phyloP scores from a whole-genome alignment of 805 yeast species.

The Ogataea saltuana region DNA sequence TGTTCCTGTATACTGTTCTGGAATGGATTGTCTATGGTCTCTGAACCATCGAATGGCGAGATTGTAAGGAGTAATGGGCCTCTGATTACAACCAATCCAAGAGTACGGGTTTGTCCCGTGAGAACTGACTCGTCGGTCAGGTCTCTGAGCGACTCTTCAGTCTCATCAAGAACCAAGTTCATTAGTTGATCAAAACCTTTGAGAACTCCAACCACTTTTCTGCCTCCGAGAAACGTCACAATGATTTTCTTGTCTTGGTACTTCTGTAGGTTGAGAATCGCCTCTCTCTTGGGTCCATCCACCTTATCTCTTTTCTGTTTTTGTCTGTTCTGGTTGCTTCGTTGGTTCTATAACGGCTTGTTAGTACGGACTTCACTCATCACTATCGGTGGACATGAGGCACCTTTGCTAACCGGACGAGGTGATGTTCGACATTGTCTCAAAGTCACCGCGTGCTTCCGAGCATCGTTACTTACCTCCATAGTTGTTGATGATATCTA shows the following conservation, averaged over 20 bases:
- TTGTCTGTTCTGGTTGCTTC: constrained; percentile 15
- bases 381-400: no score
- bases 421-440: no score
- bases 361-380: no score
- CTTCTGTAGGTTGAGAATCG: constrained; percentile 76
- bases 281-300: constrained; percentile 88
- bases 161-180: constrained; percentile 75
- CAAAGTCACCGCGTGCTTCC: no score
- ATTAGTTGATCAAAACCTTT: constrained; percentile 83
- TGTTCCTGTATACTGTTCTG: constrained; percentile 14
- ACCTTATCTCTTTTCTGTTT: constrained; percentile 29
- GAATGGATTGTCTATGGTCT: constrained; percentile 71
- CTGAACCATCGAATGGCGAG: constrained; percentile 74
- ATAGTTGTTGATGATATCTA: constrained; percentile 2
- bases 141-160: constrained; percentile 64
- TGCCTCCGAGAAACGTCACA: constrained; percentile 83
- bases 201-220: constrained; percentile 70
- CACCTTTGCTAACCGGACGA: no score
- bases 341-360: constrained; percentile 12
- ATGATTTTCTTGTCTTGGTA: constrained; percentile 71
- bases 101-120: constrained; percentile 59
- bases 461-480: constrained; percentile 20
- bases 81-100: constrained; percentile 82
- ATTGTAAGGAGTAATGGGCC: constrained; percentile 76
- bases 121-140: constrained; percentile 57